A percentile compares a stretch with the other conserved stretches of the same genome.
These are phyloP conservation scores for Phanerochaete carnosa DNA, from an alignment of 768 basidiomycete genomes.

Conservation along the genomic window DNA sequence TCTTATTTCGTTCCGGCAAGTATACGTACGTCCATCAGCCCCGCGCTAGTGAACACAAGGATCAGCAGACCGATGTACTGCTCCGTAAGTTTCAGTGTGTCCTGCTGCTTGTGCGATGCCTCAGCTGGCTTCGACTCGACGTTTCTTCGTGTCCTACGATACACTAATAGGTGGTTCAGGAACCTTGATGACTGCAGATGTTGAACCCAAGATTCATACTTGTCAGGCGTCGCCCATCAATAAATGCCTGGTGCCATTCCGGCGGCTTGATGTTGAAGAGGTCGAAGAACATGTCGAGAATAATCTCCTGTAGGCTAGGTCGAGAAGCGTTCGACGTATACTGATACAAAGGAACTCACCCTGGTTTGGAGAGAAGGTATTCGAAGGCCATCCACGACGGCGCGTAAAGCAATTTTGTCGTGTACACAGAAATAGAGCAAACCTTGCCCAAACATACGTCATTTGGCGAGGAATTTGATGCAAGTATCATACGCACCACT, in stretches of 20 bases:
- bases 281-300: constrained; percentile 93
- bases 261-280: constrained; percentile 88
- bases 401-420: constrained; percentile 80
- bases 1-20: constrained; percentile 4
- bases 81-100: constrained; percentile 80
- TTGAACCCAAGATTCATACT: constrained; percentile 47
- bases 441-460: constrained; percentile 37
- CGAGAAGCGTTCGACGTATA: neutral
- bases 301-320: constrained; percentile 62
- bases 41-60: constrained; percentile 81
- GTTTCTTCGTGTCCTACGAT: constrained; percentile 43
- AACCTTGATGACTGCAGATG: neutral
- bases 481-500: constrained; percentile 57
- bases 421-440: constrained; percentile 93
- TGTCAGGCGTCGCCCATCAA: constrained; percentile 83
- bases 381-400: constrained; percentile 78
- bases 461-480: neutral
- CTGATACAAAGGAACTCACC: constrained; percentile 42
- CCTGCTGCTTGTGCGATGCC: constrained; percentile 36
- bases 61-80: constrained; percentile 89
- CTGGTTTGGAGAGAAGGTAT: constrained; percentile 87
- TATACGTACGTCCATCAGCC: constrained; percentile 73
- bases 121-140: constrained; percentile 16
- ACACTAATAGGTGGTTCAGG: constrained; percentile 44
- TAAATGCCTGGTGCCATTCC: constrained; percentile 91